phyloP scores from a whole-genome alignment of 2,329 filamentous ascomycete genomes.

The Penicillium sp. region DNA sequence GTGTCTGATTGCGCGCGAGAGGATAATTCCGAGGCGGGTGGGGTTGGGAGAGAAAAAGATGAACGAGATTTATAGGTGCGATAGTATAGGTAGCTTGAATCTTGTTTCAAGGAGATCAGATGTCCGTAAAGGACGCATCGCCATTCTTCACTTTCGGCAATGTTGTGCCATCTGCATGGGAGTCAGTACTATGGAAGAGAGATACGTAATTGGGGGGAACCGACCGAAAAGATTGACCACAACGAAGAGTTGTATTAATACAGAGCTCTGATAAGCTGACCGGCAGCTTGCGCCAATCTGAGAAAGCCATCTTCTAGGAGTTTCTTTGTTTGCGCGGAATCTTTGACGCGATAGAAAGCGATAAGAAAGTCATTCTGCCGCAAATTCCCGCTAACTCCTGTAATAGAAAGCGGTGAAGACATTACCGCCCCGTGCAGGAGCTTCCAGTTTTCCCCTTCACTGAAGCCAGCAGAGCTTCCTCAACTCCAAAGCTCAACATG shows the following conservation, averaged over 20 bases:
- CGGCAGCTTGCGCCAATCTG: slow-evolving; percentile 85
- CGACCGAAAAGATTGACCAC: slow-evolving; percentile 85
- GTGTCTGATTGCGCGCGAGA: slow-evolving; percentile 22
- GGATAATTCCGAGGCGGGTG: slow-evolving; percentile 40
- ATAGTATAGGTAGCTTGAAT: slow-evolving; percentile 75
- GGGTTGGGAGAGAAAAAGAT: slow-evolving; percentile 17
- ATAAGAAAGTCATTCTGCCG: slow-evolving; percentile 27
- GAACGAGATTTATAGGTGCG: slow-evolving; percentile 56
- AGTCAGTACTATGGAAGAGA: slow-evolving; percentile 2
- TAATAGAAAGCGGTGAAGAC: slow-evolving; percentile 27
- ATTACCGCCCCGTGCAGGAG: slow-evolving; percentile 22
- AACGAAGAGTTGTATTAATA: slow-evolving; percentile 90
- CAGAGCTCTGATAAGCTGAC: slow-evolving; percentile 81
- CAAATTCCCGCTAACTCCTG: slow-evolving; percentile 4
- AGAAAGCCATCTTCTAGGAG: slow-evolving; percentile 40
- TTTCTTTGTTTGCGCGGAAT: neutral
- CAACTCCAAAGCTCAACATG: slow-evolving; percentile 54
- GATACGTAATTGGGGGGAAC: slow-evolving; percentile 5
- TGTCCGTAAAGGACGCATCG: slow-evolving; percentile 83
- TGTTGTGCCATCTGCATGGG: slow-evolving; percentile 73
- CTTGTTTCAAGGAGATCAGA: slow-evolving; percentile 81
- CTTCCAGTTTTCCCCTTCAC: slow-evolving; percentile 36
- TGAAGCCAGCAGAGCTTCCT: slow-evolving; percentile 17
- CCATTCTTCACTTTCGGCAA: slow-evolving; percentile 74
- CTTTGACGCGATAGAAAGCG: slow-evolving; percentile 2